Conservation (phyloP, 2,329 filamentous ascomycete genomes). For the Aureobasidium sp. region DNA sequence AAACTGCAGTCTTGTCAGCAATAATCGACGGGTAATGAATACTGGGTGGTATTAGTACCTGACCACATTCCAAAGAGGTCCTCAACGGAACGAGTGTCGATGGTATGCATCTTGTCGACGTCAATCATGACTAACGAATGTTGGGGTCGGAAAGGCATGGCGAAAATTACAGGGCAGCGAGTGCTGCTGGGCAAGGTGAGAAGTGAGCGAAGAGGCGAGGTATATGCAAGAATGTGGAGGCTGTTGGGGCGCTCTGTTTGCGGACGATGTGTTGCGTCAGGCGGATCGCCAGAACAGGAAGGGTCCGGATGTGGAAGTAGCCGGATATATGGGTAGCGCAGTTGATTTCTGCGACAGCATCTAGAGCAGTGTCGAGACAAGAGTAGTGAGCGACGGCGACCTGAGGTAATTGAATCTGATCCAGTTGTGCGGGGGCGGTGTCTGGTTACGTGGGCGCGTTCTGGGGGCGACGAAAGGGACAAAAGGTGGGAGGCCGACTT, state of each 20-base stretch:
- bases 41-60: conserved; percentile 50
- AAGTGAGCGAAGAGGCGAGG: neutral
- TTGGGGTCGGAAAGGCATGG: conserved; percentile 77
- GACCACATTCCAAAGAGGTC: conserved; percentile 97
- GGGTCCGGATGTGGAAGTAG: neutral
- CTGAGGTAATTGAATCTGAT: neutral
- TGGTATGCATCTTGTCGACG: conserved; percentile 83
- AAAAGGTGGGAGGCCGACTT: conserved; percentile 11
- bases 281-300: conserved; percentile 3
- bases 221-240: neutral
- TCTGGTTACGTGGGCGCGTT: neutral
- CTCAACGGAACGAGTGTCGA: conserved; percentile 86
- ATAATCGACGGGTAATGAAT: neutral
- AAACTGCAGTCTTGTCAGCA: conserved; percentile 40
- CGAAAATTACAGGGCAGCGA: conserved; percentile 20
- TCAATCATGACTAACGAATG: conserved; percentile 86
- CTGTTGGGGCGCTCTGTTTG: conserved; percentile 6
- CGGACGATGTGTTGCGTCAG: conserved; percentile 10
- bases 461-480: conserved; percentile 2
- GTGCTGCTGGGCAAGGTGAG: neutral
- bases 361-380: neutral
- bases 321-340: neutral
- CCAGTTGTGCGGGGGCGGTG: conserved; percentile 6
- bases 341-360: conserved; percentile 1
- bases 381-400: neutral